Evolutionary conservation across 345 rosid species (phyloP).

Genomic region (Barbarea vulgaris): DNA sequence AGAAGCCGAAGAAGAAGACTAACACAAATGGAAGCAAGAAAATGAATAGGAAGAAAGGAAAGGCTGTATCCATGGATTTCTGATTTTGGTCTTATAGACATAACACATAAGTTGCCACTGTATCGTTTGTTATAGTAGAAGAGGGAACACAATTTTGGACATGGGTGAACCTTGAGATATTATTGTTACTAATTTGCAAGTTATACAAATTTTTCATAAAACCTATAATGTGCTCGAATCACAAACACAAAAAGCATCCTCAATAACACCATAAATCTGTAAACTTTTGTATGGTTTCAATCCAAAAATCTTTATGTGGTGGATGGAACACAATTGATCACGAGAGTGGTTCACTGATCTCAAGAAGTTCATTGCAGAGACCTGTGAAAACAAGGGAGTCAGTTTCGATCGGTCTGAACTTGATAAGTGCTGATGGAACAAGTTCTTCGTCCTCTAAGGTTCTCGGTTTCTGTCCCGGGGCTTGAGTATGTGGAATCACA

Average conservation of each 20-base stretch:
- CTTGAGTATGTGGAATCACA: constrained; percentile 60
- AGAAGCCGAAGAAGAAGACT: constrained; percentile 58
- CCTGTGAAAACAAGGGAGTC: constrained; percentile 72
- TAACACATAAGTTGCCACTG: not conserved
- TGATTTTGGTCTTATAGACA: constrained; percentile 15
- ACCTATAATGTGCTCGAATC: constrained; percentile 13
- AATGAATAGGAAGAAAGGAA: constrained; percentile 47
- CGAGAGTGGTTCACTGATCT: constrained; percentile 58
- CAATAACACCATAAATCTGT: not conserved
- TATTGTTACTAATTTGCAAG: too few species aligned
- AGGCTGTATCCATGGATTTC: constrained; percentile 52
- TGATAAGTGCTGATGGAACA: constrained; percentile 88
- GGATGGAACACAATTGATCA: constrained; percentile 10
- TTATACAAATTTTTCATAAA: constrained; percentile 1
- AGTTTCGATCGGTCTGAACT: constrained; percentile 74
- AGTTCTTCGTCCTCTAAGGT: constrained; percentile 78
- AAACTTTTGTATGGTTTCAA: not conserved
- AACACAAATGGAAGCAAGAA: constrained; percentile 58
- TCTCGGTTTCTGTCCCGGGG: constrained; percentile 54
- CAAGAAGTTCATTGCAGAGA: constrained; percentile 65
- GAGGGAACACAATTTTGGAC: not conserved
- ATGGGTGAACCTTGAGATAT: too few species aligned
- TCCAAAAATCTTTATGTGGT: not conserved
- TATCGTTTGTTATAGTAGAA: not conserved
- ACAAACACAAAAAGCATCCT: not conserved